Evolutionary conservation across 306 rosid genomes (phyloP).

Genomic region (Quercus variabilis): DNA sequence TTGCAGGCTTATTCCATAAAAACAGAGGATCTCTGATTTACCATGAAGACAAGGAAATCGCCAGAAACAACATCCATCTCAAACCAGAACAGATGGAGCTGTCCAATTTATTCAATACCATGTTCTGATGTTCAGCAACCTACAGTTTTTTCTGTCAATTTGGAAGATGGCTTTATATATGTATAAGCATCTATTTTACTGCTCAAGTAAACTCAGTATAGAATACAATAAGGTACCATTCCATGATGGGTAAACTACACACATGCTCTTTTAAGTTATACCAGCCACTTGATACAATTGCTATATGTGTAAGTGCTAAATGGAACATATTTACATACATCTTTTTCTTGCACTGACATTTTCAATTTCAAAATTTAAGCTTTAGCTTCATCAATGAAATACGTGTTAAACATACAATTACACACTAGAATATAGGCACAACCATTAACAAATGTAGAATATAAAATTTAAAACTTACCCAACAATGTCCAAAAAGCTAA

Average conservation of each 20-base stretch:
- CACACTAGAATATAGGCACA: background rate
- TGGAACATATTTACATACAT: background rate
- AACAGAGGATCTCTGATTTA: too few species aligned
- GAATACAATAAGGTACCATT: background rate
- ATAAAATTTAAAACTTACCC: conserved; percentile 26
- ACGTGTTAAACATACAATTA: background rate
- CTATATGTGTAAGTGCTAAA: background rate
- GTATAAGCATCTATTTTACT: background rate
- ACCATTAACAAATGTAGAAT: background rate
- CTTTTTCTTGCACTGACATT: background rate
- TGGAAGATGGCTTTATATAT: background rate
- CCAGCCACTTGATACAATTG: background rate
- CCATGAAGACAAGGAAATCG: background rate
- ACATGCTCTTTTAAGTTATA: background rate
- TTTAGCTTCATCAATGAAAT: background rate
- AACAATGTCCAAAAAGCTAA: conserved; percentile 28
- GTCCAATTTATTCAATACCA: background rate
- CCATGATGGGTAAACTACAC: background rate
- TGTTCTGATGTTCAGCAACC: background rate
- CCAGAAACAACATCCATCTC: background rate
- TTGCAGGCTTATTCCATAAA: too few species aligned
- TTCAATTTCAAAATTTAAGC: conserved; percentile 6
- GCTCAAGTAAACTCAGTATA: background rate
- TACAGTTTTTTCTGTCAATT: background rate
- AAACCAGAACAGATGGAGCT: background rate